phyloP scores from a whole-genome alignment of 495 filamentous ascomycete genomes.

The Elaphomyces granulatus region DNA sequence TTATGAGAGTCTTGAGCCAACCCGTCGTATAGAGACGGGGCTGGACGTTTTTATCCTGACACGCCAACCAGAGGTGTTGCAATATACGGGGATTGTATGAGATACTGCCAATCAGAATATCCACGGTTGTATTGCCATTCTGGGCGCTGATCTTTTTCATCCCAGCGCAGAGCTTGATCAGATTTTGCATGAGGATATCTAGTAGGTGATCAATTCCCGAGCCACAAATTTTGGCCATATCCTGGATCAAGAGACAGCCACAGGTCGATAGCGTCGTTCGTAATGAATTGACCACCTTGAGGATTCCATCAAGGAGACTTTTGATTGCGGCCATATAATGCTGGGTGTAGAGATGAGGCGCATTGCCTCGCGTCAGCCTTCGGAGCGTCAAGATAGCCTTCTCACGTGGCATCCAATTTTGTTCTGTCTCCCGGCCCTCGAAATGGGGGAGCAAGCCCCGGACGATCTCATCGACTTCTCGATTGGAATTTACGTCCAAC shows the following conservation, averaged over 20 bases:
- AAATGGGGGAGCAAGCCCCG: conserved; percentile 66
- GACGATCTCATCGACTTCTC: conserved; percentile 75
- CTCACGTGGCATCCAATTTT: conserved; percentile 80
- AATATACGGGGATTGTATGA: conserved; percentile 66
- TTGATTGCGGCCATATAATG: conserved; percentile 56
- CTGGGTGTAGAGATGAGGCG: conserved; percentile 56
- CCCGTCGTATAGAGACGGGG: conserved; percentile 61
- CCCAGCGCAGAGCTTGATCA: conserved; percentile 72
- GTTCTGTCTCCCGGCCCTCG: conserved; percentile 79
- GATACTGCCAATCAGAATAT: conserved; percentile 58
- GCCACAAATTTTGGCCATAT: conserved; percentile 61
- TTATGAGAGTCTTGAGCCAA: conserved; percentile 74
- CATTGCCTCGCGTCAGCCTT: conserved; percentile 70
- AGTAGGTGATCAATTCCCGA: conserved; percentile 76
- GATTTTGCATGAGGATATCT: conserved; percentile 74
- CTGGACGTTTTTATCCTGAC: conserved; percentile 83
- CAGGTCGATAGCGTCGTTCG: conserved; percentile 80
- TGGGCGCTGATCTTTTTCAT: conserved; percentile 85
- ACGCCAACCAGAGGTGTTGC: conserved; percentile 67
- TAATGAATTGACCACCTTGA: conserved; percentile 75
- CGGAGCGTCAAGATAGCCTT: conserved; percentile 62
- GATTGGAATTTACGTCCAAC: conserved; percentile 58
- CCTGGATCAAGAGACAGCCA: conserved; percentile 73
- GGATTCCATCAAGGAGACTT: conserved; percentile 66
- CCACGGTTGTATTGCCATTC: conserved; percentile 60